phyloP scores from a whole-genome alignment of 75 land plant genomes.

The Isoetes taiwanensis region DNA sequence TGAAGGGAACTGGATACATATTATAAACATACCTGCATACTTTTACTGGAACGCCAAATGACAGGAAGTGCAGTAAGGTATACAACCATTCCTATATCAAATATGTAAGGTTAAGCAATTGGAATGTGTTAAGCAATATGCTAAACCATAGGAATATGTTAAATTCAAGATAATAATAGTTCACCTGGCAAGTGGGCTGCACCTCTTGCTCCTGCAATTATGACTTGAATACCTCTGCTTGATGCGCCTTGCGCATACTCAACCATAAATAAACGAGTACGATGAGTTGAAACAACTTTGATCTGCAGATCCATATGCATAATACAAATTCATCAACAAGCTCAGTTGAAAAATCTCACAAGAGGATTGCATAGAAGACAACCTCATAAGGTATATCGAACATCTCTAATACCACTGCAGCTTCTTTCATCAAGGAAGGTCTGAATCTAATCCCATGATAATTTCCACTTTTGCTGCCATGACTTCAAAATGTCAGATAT shows the following conservation, averaged over 20 bases:
- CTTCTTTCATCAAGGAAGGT: slow-evolving; percentile 83
- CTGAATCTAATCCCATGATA: slow-evolving; percentile 98
- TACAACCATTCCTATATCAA: no score
- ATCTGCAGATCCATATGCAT: slow-evolving; percentile 36
- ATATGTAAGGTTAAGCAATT: no score
- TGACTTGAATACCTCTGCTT: slow-evolving; percentile 57
- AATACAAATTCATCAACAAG: no score
- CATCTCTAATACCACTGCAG: slow-evolving; percentile 46
- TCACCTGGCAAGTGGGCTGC: slow-evolving; percentile 94
- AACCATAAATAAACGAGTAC: slow-evolving; percentile 85
- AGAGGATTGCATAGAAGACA: background rate
- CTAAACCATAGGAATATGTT: no score
- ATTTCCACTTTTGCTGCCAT: slow-evolving; percentile 45
- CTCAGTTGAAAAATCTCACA: background rate
- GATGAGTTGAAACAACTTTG: slow-evolving; percentile 79
- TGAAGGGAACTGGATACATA: no score
- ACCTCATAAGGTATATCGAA: slow-evolving; percentile 70
- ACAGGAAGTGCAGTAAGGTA: no score
- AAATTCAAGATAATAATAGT: no score
- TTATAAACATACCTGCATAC: no score
- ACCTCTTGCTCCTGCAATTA: slow-evolving; percentile 99
- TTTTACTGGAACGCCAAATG: no score
- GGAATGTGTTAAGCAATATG: no score
- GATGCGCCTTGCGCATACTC: slow-evolving; percentile 67
- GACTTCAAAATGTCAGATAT: no score